A percentile compares a stretch with the other conserved stretches of the same genome.
Evolutionary conservation across 805 yeast species (phyloP).

Genomic region (Kodamaea kaohsiungensis): DNA sequence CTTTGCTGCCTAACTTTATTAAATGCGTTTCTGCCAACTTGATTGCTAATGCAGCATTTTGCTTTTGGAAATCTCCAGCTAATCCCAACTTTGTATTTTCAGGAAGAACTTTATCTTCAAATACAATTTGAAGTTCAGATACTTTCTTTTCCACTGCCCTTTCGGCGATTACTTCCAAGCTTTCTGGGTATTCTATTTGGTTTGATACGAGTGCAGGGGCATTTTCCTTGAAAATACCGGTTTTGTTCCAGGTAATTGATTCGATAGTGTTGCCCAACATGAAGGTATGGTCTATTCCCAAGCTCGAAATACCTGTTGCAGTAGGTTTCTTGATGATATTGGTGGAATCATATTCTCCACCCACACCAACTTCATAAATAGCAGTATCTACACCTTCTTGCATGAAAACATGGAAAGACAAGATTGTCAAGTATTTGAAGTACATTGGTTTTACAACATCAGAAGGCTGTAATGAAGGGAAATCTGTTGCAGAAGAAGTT

Average conservation of each 20-base stretch:
- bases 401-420: constrained; percentile 89
- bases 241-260: constrained; percentile 94
- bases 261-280: constrained; percentile 85
- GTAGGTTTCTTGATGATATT: constrained; percentile 79
- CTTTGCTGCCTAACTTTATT: constrained; percentile 40
- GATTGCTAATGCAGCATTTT: constrained; percentile 87
- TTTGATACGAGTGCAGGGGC: constrained; percentile 67
- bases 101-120: constrained; percentile 38
- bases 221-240: constrained; percentile 81
- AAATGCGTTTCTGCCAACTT: constrained; percentile 66
- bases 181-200: constrained; percentile 52
- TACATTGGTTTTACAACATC: constrained; percentile 83
- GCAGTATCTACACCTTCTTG: constrained; percentile 92
- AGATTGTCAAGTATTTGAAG: constrained; percentile 83
- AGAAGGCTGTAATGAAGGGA: constrained; percentile 68
- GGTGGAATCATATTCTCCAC: constrained; percentile 97
- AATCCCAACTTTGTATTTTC: constrained; percentile 60
- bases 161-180: constrained; percentile 54
- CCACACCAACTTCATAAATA: constrained; percentile 96
- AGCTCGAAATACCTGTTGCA: constrained; percentile 78
- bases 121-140: constrained; percentile 51
- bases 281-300: constrained; percentile 90
- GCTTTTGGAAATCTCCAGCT: constrained; percentile 79
- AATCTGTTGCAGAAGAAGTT: constrained; percentile 52
- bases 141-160: constrained; percentile 68